Evolutionary conservation across 106 monocot genomes (phyloP), one percentile per base, ranked within the genome.

Genomic region (Triglochin maritima): DNA sequence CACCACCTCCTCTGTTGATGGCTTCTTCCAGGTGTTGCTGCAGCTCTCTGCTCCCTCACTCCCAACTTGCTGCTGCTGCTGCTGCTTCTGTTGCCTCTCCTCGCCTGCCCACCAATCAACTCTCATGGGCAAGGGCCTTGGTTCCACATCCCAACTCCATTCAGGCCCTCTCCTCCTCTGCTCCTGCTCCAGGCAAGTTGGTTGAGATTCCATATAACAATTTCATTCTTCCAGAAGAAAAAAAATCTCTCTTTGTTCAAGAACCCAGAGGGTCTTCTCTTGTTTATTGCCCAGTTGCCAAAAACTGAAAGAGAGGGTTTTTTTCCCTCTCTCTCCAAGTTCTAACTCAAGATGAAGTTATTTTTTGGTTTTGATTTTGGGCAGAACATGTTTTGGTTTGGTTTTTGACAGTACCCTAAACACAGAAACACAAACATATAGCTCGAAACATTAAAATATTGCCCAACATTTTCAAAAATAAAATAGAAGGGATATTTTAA

Each of bases 41-140:
- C 69, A 70, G 84, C 66, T 77, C 77, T 17, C 74, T 77, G 12
- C 68, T 82, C 55, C 78, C 78, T 47, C 57, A 60, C 50, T n/a
- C 62, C 42, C 47, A 5, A 52, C 66, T 7, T 66, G 66, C 52
- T 29, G 10, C 16, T 52, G 51, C 17, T 50, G 4, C 68, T 10
- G 41, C 48, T 46, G 57, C 59, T 60, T 17, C 64, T 54, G 4
- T 58, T 29, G 47, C 68, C 49, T 6, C 63, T 7, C 15, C 6
- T 7, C 41, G 2, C 15, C 51, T 43, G 11, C 43, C 48, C 44
- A 60, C 14, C 44, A 29, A 29, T 5, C 48, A 63, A 29, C 29
- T 51, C 9, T 17, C 14, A 67, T 29, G 29, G 29, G 29, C 29
- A 29, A 29, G 29, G 29, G 29, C 29, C 29, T 29, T 29, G 29